Evolutionary conservation across 164 flowering plant species (phyloP).

Genomic region (Hamamelis virginiana): DNA sequence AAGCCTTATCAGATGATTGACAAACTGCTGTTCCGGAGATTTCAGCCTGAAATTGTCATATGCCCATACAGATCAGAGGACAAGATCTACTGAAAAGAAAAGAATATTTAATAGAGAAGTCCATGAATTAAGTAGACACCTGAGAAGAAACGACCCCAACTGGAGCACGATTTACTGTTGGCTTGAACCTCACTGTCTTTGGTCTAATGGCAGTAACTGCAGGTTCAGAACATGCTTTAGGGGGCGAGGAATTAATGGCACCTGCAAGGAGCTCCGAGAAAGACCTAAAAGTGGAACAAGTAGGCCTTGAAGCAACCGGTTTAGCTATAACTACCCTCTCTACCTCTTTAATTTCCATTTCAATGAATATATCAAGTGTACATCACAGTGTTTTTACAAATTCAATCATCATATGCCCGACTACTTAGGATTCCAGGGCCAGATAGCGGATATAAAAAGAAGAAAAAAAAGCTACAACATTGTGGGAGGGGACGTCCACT

Average conservation of each 20-base stretch:
- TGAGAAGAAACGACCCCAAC: constrained; percentile 33
- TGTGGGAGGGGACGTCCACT: not conserved
- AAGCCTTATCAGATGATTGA: constrained; percentile 32
- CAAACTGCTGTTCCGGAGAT: constrained; percentile 33
- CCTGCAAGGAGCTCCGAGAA: constrained; percentile 78
- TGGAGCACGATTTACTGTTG: constrained; percentile 32
- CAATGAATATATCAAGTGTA: constrained; percentile 7
- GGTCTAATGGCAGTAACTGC: constrained; percentile 75
- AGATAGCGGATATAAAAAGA: constrained; percentile 4
- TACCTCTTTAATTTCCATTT: constrained; percentile 67
- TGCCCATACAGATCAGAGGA: not conserved
- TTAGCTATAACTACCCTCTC: constrained; percentile 68
- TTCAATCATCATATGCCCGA: constrained; percentile 3
- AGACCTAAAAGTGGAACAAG: constrained; percentile 54
- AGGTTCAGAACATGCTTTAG: constrained; percentile 43
- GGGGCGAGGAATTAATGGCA: constrained; percentile 57
- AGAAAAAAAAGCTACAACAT: not conserved
- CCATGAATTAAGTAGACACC: constrained; percentile 24
- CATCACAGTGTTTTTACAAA: not conserved
- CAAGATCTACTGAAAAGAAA: constrained; percentile 8
- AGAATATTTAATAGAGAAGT: constrained; percentile 6
- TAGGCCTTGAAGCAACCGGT: constrained; percentile 90
- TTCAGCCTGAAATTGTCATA: constrained; percentile 42
- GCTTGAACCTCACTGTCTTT: constrained; percentile 73
- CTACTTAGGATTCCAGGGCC: not conserved